Percentiles rank a stretch among this genome's conserved stretches.
Conservation (phyloP, 805 yeast species). For the Candida nonsorbophila region DNA sequence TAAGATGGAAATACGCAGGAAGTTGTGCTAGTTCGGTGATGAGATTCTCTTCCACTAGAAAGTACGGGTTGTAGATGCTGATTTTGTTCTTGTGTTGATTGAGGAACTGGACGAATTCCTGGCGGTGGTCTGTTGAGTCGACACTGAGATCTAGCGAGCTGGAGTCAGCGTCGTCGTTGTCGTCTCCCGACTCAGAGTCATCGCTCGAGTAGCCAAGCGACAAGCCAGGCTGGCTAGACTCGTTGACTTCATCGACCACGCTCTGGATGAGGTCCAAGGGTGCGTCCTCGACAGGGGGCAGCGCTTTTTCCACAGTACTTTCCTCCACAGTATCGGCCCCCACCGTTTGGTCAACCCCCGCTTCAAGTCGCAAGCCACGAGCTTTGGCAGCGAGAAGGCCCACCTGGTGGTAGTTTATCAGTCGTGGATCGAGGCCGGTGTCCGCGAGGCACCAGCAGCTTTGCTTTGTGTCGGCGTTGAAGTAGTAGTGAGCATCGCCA, state of each 20-base stretch:
- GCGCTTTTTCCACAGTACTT: not conserved
- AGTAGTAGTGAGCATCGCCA: slow-evolving; percentile 8
- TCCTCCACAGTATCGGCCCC: not conserved
- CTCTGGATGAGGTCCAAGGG: too few species aligned
- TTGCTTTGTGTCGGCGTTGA: slow-evolving; percentile 3
- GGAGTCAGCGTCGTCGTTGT: too few species aligned
- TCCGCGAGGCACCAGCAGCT: slow-evolving; percentile 8
- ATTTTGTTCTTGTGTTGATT: slow-evolving; percentile 18
- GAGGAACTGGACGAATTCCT: too few species aligned
- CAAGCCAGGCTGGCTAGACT: too few species aligned
- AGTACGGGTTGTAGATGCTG: slow-evolving; percentile 33
- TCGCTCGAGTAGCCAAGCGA: too few species aligned
- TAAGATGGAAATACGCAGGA: slow-evolving; percentile 24
- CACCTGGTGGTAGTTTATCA: slow-evolving; percentile 6
- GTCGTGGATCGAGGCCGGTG: slow-evolving; percentile 1
- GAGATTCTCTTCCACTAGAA: slow-evolving; percentile 30
- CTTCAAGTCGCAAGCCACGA: slow-evolving; percentile 7
- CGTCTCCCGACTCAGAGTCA: too few species aligned
- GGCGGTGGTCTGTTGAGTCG: too few species aligned
- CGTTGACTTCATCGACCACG: too few species aligned
- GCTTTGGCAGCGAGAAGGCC: slow-evolving; percentile 7
- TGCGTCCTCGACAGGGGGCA: too few species aligned
- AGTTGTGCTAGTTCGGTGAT: slow-evolving; percentile 18
- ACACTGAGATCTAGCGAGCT: too few species aligned
- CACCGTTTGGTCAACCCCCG: not conserved